Conservation (phyloP, 208 protist genomes). For the Endotrypanum monterogeii region DNA sequence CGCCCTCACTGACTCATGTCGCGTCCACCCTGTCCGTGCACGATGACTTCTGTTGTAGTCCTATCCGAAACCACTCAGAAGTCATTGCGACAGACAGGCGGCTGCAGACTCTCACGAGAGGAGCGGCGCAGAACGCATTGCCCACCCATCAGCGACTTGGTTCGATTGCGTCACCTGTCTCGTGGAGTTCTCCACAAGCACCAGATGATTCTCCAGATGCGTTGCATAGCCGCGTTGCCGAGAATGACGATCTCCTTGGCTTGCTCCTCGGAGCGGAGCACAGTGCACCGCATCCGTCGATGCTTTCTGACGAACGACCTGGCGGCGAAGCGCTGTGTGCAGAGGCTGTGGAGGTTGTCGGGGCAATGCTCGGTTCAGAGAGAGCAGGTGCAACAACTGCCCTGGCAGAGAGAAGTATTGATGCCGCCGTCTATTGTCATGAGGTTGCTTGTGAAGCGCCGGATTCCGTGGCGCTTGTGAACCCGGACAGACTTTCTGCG, state of each 20-base stretch:
- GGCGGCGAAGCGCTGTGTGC: background rate
- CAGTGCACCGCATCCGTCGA: background rate
- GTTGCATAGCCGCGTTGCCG: constrained; percentile 30
- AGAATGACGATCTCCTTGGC: constrained; percentile 38
- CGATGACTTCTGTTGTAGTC: no score
- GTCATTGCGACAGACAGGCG: background rate
- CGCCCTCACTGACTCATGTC: background rate
- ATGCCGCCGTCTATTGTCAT: background rate
- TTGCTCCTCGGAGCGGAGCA: constrained; percentile 19
- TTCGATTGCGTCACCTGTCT: background rate
- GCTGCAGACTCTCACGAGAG: background rate
- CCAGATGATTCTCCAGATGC: background rate
- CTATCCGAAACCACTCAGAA: background rate
- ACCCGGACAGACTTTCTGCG: background rate
- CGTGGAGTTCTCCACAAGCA: background rate
- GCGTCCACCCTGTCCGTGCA: background rate
- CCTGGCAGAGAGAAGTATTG: background rate
- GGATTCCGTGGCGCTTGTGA: background rate
- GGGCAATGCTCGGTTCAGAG: background rate
- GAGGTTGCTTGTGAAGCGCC: background rate
- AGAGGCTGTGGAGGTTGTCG: background rate
- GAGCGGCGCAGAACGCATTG: background rate
- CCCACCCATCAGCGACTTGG: background rate
- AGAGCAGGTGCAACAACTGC: background rate
- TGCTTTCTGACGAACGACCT: background rate